Base-by-base conservation (phyloP, 257 asterid species). In the Solanum sitiens region DNA sequence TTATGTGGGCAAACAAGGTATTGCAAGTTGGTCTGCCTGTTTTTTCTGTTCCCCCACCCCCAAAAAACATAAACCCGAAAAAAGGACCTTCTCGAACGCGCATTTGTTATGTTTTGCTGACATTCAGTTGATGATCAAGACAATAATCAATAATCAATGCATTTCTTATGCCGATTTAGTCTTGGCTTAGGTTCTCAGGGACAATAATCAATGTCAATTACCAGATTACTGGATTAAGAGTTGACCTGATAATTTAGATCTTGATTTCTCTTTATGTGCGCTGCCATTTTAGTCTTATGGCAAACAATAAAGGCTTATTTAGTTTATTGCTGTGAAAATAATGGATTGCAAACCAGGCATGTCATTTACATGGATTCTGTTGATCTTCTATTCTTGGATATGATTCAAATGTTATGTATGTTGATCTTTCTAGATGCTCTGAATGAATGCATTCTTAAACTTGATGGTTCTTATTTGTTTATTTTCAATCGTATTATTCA, bases 1-100 rank as follows among this genome's bases (percentile, higher is more conserved):
- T 92, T 76, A 92, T 90, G 94, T 90, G 95, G 93, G 95, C 91
- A 30, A 92, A 91, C 91, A 93, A 93, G 93, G 93, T 93, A 47
- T 79, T 44, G 61, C 37, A 3, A 61, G 82, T 84, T 86, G 27
- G 53, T 77, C 33, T n/a, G 42, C 76, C 9, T 63, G 44, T 33
- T 44, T 87, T 42, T 88, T 84, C 21, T 63, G 37, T 70, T 32
- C 61, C 76, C 68, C 84, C 42, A 35, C 3, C 40, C 84, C 25
- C 7, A 12, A 73, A 77, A 76, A 30, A 39, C 53, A 11, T 74
- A 21, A 74, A 39, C 50, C 27, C 11, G 10, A 11, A 74, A 74
- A 85, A 7, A 72, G 23, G n/a, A 79, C 25, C 39, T 15, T 32
- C 65, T 50, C 27, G 37, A 86, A 86, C 77, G 25, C 15, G 11